Evolutionary conservation across 176 grass and related monocot species (phyloP).

Genomic region (Tillandsia leiboldiana): DNA sequence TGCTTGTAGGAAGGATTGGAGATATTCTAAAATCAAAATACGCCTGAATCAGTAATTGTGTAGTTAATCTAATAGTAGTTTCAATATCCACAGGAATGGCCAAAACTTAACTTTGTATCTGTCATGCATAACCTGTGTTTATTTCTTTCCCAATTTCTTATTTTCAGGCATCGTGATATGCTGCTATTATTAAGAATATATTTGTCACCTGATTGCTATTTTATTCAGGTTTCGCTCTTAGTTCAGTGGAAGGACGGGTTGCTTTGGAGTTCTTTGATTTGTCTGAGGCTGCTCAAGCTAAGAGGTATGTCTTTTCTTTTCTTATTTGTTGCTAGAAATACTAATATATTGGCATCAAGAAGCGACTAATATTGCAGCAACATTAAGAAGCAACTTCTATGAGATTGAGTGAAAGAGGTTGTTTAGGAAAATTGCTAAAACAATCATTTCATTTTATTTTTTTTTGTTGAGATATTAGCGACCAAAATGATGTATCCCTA

Average conservation of each 20-base stretch:
- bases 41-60: not conserved
- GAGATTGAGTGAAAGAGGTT: no score
- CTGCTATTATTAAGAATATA: not conserved
- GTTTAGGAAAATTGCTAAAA: no score
- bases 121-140: not conserved
- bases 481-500: no score
- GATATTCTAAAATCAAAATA: not conserved
- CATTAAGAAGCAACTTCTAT: no score
- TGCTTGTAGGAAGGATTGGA: not conserved
- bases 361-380: no score
- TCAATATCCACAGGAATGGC: not conserved
- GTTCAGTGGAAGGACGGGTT: slow-evolving; percentile 92
- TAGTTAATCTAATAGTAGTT: not conserved
- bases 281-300: slow-evolving; percentile 74
- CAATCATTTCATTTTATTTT: no score
- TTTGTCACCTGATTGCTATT: not conserved
- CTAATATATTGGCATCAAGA: not conserved
- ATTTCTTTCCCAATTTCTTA: not conserved
- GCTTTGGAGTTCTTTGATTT: slow-evolving; percentile 99
- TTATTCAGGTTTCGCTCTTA: slow-evolving; percentile 82
- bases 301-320: slow-evolving; percentile 60
- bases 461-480: no score
- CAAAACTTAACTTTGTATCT: not conserved
- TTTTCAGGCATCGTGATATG: not conserved
- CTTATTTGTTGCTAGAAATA: not conserved